A percentile compares a stretch with the other conserved stretches of the same genome.
These are phyloP conservation scores for Lepidium africanum DNA, from an alignment of 345 rosid species.

Conservation along the genomic window DNA sequence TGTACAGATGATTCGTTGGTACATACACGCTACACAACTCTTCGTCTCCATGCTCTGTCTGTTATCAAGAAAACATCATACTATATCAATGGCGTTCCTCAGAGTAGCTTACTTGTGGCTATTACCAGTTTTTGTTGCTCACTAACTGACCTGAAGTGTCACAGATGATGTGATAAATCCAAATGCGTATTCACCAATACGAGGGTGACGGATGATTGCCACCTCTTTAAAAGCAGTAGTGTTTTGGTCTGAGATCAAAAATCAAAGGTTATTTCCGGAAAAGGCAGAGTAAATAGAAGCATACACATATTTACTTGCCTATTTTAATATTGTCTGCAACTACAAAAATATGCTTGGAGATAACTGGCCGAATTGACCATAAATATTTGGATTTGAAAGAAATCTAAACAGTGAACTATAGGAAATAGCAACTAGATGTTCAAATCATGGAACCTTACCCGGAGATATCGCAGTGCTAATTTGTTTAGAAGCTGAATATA, in stretches of 20 bases:
- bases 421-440: neutral
- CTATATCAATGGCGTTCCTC: neutral
- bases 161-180: conserved; percentile 81
- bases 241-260: conserved; percentile 52
- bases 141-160: conserved; percentile 57
- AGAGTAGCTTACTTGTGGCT: neutral
- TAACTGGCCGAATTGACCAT: neutral
- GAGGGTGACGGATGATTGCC: conserved; percentile 83
- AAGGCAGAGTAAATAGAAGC: neutral
- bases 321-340: neutral
- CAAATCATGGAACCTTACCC: conserved; percentile 32
- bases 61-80: conserved; percentile 10
- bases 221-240: conserved; percentile 79
- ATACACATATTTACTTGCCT: neutral
- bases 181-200: conserved; percentile 82
- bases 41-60: conserved; percentile 69
- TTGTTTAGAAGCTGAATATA: conserved; percentile 82
- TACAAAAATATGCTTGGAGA: neutral
- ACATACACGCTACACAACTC: conserved; percentile 85
- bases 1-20: conserved; percentile 80
- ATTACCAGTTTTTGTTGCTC: neutral
- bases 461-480: conserved; percentile 80
- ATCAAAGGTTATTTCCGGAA: neutral
- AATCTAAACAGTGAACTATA: neutral
- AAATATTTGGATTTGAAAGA: neutral